phyloP scores from a whole-genome alignment of 2,329 filamentous ascomycete genomes.

The Domatiomyces globalis region DNA sequence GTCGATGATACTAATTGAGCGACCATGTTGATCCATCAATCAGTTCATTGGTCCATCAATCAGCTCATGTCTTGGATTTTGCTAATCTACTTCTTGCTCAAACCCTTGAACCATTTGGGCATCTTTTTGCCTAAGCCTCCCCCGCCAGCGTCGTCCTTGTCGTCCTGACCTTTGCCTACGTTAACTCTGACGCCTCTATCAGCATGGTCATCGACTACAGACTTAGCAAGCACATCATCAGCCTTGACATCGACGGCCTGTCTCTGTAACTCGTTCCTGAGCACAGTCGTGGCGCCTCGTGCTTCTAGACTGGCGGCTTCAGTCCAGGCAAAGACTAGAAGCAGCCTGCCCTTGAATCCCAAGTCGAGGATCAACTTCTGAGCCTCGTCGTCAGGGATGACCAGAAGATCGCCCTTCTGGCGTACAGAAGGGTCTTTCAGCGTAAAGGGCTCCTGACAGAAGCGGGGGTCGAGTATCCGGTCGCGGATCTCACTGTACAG shows the following conservation, averaged over 20 bases:
- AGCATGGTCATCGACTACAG: slow-evolving; percentile 28
- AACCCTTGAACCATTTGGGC: slow-evolving; percentile 60
- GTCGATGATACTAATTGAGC: background rate
- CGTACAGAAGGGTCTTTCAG: slow-evolving; percentile 46
- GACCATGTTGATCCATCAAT: background rate
- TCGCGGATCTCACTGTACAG: slow-evolving; percentile 62
- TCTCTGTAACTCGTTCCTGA: slow-evolving; percentile 47
- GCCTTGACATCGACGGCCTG: slow-evolving; percentile 55
- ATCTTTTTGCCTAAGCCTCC: slow-evolving; percentile 26
- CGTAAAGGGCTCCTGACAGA: slow-evolving; percentile 51
- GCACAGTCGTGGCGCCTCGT: slow-evolving; percentile 40
- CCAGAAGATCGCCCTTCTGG: slow-evolving; percentile 36
- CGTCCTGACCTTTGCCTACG: slow-evolving; percentile 23
- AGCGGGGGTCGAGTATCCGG: slow-evolving; percentile 46
- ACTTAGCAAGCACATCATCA: slow-evolving; percentile 34
- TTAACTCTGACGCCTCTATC: slow-evolving; percentile 19
- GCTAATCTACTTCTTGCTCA: slow-evolving; percentile 50
- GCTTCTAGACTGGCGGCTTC: slow-evolving; percentile 41
- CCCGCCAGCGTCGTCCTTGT: slow-evolving; percentile 23
- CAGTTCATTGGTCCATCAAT: too few relatives aligned
- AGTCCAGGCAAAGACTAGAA: slow-evolving; percentile 66
- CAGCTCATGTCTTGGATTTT: background rate
- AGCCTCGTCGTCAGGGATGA: slow-evolving; percentile 24
- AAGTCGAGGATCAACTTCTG: slow-evolving; percentile 54
- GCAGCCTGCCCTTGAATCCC: slow-evolving; percentile 53